phyloP scores from a whole-genome alignment of 2,329 filamentous ascomycete species.

The Apiospora arundinis region DNA sequence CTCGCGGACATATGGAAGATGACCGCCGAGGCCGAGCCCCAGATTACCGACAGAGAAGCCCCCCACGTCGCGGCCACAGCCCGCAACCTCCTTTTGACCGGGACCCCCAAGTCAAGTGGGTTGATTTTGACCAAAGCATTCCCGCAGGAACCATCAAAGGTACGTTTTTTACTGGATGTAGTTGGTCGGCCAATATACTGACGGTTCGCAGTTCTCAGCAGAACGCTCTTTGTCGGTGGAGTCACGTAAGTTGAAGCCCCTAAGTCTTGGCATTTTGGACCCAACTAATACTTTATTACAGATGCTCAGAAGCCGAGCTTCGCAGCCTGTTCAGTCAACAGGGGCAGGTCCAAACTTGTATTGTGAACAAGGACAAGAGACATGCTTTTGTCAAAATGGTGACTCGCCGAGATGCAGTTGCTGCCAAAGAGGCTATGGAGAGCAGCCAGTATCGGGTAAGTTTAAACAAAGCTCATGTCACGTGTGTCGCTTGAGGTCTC shows the following conservation, averaged over 20 bases:
- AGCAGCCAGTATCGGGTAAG: conserved; percentile 75
- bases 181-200: background rate
- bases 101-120: conserved; percentile 64
- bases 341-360: conserved; percentile 93
- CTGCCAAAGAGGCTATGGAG: conserved; percentile 88
- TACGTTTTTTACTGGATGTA: conserved; percentile 37
- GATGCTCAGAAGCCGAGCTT: conserved; percentile 81
- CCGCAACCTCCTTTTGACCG: conserved; percentile 57
- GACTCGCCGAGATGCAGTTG: conserved; percentile 82
- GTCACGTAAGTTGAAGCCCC: conserved; percentile 71
- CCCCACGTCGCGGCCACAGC: conserved; percentile 71
- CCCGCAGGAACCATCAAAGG: conserved; percentile 80
- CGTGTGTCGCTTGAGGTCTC: background rate
- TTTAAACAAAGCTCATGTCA: conserved; percentile 32
- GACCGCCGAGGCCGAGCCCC: conserved; percentile 62
- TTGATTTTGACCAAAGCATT: conserved; percentile 79
- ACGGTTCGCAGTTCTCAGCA: conserved; percentile 71
- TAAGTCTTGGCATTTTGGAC: conserved; percentile 19
- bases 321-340: conserved; percentile 80
- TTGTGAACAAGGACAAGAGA: conserved; percentile 96
- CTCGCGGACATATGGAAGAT: conserved; percentile 59
- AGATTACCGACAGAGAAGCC: conserved; percentile 89
- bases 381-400: conserved; percentile 99
- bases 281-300: conserved; percentile 38
- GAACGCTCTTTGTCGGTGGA: conserved; percentile 95